A percentile compares a stretch with the other conserved stretches of the same genome.
These are phyloP conservation scores for Babesia divergens DNA, from an alignment of 169 alveolate genomes.

Conservation along the genomic window DNA sequence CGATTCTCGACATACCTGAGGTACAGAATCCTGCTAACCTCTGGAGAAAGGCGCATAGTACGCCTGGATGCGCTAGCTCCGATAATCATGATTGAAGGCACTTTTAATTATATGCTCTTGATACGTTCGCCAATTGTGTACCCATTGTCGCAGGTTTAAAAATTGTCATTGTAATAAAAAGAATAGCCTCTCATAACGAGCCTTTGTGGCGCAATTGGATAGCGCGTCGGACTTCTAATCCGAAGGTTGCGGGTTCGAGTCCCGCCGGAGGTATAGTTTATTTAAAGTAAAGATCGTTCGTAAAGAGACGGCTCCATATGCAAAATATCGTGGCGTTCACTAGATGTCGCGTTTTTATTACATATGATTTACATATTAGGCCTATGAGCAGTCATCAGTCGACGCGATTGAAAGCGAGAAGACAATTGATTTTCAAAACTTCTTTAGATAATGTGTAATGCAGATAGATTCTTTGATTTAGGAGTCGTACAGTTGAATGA, in stretches of 20 bases:
- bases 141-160: too few relatives aligned
- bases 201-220: conserved; percentile 89
- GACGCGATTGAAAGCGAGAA: too few relatives aligned
- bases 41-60: conserved; percentile 65
- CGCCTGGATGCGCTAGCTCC: conserved; percentile 56
- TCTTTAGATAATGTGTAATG: too few relatives aligned
- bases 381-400: too few relatives aligned
- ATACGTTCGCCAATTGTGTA: too few relatives aligned
- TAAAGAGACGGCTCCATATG: not conserved
- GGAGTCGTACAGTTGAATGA: too few relatives aligned
- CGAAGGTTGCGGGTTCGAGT: conserved; percentile 93
- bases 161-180: conserved; percentile 1
- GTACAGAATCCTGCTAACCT: conserved; percentile 65
- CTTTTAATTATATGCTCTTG: not conserved
- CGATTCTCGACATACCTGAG: conserved; percentile 32
- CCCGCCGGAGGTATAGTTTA: conserved; percentile 85
- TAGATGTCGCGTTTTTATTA: too few relatives aligned
- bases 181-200: conserved; percentile 4
- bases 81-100: conserved; percentile 23
- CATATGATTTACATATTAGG: too few relatives aligned
- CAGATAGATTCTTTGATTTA: too few relatives aligned
- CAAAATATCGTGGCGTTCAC: too few relatives aligned
- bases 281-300: not conserved
- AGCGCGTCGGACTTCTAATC: conserved; percentile 94
- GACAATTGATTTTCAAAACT: too few relatives aligned